phyloP scores from a whole-genome alignment of 2,329 filamentous ascomycete species.

The Diaporthe vexans region DNA sequence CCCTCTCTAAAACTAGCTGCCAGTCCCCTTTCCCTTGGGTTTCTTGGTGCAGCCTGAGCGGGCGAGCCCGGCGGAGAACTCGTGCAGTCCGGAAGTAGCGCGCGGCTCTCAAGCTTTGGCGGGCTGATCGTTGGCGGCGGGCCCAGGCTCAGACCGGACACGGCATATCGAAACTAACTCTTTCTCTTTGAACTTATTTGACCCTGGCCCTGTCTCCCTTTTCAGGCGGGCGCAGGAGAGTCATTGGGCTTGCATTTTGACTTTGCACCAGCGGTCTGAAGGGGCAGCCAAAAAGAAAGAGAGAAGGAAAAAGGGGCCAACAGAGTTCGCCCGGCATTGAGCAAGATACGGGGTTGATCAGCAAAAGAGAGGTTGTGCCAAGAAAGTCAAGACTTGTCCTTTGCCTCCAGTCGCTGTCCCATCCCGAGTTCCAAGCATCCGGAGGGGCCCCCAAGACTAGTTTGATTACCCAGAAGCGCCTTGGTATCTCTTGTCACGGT shows the following conservation, averaged over 20 bases:
- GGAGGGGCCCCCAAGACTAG: slow-evolving; percentile 3
- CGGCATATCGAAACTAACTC: slow-evolving; percentile 12
- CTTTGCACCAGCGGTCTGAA: slow-evolving; percentile 3
- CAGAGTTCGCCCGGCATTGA: slow-evolving; percentile 18
- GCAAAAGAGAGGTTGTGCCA: slow-evolving; percentile 9
- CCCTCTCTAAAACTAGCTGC: neutral
- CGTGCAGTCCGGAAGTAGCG: slow-evolving; percentile 15
- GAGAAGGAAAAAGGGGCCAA: neutral
- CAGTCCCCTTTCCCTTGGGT: neutral
- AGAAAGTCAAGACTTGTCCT: slow-evolving; percentile 23
- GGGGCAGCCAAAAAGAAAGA: neutral
- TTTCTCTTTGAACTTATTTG: slow-evolving; percentile 12
- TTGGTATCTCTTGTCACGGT: slow-evolving; percentile 22
- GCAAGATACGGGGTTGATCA: slow-evolving; percentile 19
- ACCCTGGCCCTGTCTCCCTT: neutral
- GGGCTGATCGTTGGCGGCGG: neutral
- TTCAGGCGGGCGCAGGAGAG: neutral
- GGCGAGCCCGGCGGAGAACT: slow-evolving; percentile 5
- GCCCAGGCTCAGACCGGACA: slow-evolving; percentile 16
- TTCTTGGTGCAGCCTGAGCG: slow-evolving; percentile 17
- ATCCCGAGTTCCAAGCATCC: neutral
- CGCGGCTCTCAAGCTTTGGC: slow-evolving; percentile 21
- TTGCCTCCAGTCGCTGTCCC: neutral
- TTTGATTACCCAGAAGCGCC: slow-evolving; percentile 19
- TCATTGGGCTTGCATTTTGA: slow-evolving; percentile 19